Conservation (phyloP, 257 asterid species). For the Linaria vulgaris region DNA sequence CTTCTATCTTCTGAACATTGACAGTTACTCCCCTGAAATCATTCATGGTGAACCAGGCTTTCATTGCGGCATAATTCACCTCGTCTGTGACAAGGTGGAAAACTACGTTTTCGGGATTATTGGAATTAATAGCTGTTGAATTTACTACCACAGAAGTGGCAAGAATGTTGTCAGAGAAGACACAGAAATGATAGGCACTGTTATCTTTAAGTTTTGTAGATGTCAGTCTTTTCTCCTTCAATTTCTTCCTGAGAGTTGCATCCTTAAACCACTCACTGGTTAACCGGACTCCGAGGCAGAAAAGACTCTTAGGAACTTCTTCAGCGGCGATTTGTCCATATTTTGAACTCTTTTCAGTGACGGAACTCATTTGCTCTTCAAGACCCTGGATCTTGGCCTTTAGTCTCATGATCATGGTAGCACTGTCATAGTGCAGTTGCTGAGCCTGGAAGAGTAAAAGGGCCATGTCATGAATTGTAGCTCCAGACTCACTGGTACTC, state of each 20-base stretch:
- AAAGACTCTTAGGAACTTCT: constrained; percentile 64
- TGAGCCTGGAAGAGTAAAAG: constrained; percentile 64
- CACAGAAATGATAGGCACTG: constrained; percentile 56
- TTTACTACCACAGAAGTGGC: constrained; percentile 70
- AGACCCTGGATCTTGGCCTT: constrained; percentile 61
- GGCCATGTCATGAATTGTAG: constrained; percentile 60
- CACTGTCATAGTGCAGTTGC: constrained; percentile 65
- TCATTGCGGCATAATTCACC: constrained; percentile 64
- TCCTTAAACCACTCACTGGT: constrained; percentile 58
- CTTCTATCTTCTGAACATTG: constrained; percentile 56
- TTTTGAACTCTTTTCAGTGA: constrained; percentile 48
- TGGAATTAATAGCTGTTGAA: constrained; percentile 51
- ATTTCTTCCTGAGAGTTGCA: constrained; percentile 38
- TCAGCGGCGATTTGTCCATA: constrained; percentile 70
- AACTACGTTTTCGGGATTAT: constrained; percentile 42
- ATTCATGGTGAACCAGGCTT: constrained; percentile 64
- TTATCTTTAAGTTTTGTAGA: constrained; percentile 47
- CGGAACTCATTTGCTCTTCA: constrained; percentile 50
- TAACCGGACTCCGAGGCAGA: constrained; percentile 57
- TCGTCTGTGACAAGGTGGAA: constrained; percentile 67
- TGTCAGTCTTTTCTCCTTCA: constrained; percentile 31
- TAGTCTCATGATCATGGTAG: constrained; percentile 62
- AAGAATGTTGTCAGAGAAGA: constrained; percentile 63
- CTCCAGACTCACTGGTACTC: constrained; percentile 50
- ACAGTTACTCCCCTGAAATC: constrained; percentile 48